Conservation (phyloP, 257 asterid genomes). For the Nicotiana obtusifolia region DNA sequence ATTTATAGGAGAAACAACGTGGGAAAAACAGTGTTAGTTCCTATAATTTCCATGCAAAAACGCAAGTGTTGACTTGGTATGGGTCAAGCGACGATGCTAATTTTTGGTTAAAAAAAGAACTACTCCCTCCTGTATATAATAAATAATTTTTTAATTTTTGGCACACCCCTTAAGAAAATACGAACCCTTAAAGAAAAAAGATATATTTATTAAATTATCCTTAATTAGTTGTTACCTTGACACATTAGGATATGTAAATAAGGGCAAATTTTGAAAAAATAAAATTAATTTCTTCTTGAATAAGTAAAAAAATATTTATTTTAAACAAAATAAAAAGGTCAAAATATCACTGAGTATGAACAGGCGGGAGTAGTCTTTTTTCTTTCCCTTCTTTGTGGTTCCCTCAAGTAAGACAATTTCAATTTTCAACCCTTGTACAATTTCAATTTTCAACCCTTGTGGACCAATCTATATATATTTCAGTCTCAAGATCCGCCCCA, state of each 20-base stretch:
- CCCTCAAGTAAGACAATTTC: neutral
- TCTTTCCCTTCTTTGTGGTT: neutral
- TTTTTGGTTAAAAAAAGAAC: neutral
- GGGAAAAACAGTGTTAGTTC: neutral
- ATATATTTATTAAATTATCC: too few species aligned
- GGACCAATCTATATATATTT: conserved; percentile 3
- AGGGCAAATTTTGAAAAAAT: too few species aligned
- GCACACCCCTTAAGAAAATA: too few species aligned
- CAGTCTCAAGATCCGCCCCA: neutral
- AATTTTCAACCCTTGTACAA: neutral
- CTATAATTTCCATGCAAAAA: neutral
- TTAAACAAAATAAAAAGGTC: too few species aligned
- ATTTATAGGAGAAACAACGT: neutral
- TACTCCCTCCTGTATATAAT: neutral
- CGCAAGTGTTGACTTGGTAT: neutral
- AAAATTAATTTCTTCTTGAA: too few species aligned
- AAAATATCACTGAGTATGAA: too few species aligned
- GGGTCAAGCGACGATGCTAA: neutral
- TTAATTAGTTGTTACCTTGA: too few species aligned
- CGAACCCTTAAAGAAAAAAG: accelerated
- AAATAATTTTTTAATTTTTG: too few species aligned
- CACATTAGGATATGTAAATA: too few species aligned
- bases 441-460: neutral
- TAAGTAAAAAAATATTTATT: too few species aligned
- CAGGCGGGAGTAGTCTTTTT: neutral